Evolutionary conservation across 768 basidiomycete genomes (phyloP), one percentile per base, ranked within the genome.

Genomic region (Boletus vermiculosoides): DNA sequence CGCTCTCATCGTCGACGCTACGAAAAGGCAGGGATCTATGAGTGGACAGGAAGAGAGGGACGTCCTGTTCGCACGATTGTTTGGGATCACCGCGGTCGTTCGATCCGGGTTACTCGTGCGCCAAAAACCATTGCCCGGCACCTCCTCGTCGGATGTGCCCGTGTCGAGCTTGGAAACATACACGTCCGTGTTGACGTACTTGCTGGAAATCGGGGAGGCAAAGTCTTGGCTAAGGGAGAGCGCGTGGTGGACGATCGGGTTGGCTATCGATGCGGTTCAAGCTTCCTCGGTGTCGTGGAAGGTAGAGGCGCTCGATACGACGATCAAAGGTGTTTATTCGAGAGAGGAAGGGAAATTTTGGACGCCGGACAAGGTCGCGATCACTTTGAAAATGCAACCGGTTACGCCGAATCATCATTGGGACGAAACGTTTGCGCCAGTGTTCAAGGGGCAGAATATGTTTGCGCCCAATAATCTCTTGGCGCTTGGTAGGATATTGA

Each of bases 21-120:
- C 91, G 16, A 85, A 89, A 70, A 76, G 80, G 5, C 82, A 85
- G 60, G 84, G 85, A 36, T 88, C 87, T 15, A 88, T 90, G 84
- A 86, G 85, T 41, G 88, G 94, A 3, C 89, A 94, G 67, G 96
- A 98, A 73, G 91, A 94, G 73, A 85, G 96, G 56, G 96, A 99
- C 71, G 74, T 91, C 48, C 79, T 94, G 50, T 98, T 99, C 68
- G 94, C 94, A 11, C 85, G 92, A 28, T 78, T 99, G 12, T 97
- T 98, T 70, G 96, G 96, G 18, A 77, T 97, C 56, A 87, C 86
- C 18, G 80, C 93, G 16, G 77, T 98, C 64, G 82, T 96, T 52
- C 88, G 90, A 57, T 98, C 96, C 3, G 86, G 90, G 23, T 78
- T 95, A 46, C 78, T 95, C 52, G 83, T 88, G 39, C 84, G 88